Evolutionary conservation across 331 rosid genomes (phyloP).

Genomic region (Pyracantha coccinea): DNA sequence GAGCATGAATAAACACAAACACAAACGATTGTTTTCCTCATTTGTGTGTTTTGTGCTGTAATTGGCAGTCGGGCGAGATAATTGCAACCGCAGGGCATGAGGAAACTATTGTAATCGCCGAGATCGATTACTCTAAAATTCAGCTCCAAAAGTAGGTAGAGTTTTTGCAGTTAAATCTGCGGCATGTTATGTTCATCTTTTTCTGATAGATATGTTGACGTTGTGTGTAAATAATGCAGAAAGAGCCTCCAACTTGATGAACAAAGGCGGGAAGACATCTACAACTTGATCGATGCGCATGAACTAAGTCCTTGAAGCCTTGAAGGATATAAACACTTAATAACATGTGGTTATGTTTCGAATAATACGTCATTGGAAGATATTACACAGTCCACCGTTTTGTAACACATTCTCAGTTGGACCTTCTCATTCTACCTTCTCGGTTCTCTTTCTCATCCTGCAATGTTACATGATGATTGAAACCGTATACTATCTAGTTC

Average conservation of each 20-base stretch:
- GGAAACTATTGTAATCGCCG: slow-evolving; percentile 11
- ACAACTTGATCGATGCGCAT: not conserved
- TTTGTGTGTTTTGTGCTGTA: not conserved
- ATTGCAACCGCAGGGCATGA: slow-evolving; percentile 24
- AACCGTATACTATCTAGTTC: no score
- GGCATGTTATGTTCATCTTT: not conserved
- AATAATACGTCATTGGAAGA: not conserved
- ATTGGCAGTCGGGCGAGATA: slow-evolving; percentile 18
- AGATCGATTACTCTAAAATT: slow-evolving; percentile 11
- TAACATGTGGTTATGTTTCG: not conserved
- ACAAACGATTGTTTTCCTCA: not conserved
- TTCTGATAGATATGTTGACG: not conserved
- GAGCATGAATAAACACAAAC: not conserved
- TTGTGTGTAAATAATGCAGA: slow-evolving; percentile 10
- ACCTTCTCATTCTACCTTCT: no score
- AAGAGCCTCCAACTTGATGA: slow-evolving; percentile 12
- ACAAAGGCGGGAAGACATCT: slow-evolving; percentile 11
- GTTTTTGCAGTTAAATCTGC: not conserved
- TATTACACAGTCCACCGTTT: no score
- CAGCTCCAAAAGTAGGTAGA: slow-evolving; percentile 12
- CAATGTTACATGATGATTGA: no score
- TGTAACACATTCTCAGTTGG: no score
- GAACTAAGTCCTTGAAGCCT: not conserved
- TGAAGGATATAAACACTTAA: no score
- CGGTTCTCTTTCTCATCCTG: no score